phyloP scores from a whole-genome alignment of 2,329 filamentous ascomycete species.

The Rosellinia necatrix region DNA sequence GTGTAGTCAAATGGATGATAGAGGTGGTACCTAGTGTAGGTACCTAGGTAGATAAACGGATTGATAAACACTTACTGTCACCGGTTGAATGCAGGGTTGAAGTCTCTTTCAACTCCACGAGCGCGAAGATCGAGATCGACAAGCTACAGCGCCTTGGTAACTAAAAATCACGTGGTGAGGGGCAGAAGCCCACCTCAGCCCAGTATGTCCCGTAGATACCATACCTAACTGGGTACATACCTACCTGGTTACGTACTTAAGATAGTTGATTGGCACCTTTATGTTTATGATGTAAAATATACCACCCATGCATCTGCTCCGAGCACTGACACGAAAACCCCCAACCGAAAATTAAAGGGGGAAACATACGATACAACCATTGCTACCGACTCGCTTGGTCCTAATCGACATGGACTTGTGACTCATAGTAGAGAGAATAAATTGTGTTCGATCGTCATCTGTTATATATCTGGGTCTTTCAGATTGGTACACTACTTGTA shows the following conservation, averaged over 20 bases:
- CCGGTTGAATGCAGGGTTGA: too few relatives aligned
- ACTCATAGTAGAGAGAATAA: not conserved
- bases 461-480: not conserved
- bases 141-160: too few relatives aligned
- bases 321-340: not conserved
- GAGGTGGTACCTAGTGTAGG: too few relatives aligned
- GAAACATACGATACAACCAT: conserved; percentile 4
- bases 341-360: not conserved
- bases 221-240: not conserved
- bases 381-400: not conserved
- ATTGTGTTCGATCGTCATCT: conserved; percentile 11
- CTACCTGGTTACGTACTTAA: not conserved
- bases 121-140: too few relatives aligned
- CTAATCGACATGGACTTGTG: not conserved
- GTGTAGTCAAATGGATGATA: too few relatives aligned
- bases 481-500: too few relatives aligned
- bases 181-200: not conserved
- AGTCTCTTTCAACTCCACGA: too few relatives aligned
- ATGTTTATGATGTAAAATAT: too few relatives aligned
- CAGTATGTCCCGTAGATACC: not conserved
- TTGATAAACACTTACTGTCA: too few relatives aligned
- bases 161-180: conserved; percentile 8
- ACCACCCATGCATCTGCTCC: too few relatives aligned
- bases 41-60: too few relatives aligned
- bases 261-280: too few relatives aligned